Evolutionary conservation across 164 flowering plant genomes (phyloP), one percentile per base, ranked within the genome.

Genomic region (Chimonanthus salicifolius): DNA sequence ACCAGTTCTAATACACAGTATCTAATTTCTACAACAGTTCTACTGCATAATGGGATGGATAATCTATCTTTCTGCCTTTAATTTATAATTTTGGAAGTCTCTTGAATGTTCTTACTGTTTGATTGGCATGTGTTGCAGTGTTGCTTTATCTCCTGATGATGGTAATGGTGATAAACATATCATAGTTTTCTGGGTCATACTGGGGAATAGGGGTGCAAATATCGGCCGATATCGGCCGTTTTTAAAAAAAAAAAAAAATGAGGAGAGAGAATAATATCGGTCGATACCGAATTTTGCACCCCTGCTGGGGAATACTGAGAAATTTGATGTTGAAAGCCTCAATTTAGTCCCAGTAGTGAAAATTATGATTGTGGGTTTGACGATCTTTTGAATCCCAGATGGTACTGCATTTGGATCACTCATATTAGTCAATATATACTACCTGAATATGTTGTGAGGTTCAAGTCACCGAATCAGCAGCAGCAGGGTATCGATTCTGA

Each of bases 361-460:
- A 71, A 77, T 5, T 88, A 76, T 70, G 96, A 91, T 68, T 75
- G 83, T 20, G 96, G 89, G 4, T 83, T 83, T 20, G 94, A 91
- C 69, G 82, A 89, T 75, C 72, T 83, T n/a, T 49, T 48, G 48
- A 84, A 83, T 72, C 90, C 92, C 0, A 85, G 66, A 54, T 79
- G 79, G 78, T 86, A 85, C 80, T 71, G 85, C 5, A 81, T 89
- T 3, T 89, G 94, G 96, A 58, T 71, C 43, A 62, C 77, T 6
- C 80, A 85, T 62, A 82, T 87, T 86, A 87, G 81, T 71, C 80
- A 70, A 16, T 83, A 83, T 62, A 83, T 91, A 62, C 81, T 87
- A 16, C 96, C 93, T 0, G 85, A 83, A 54, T 87, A 73, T 78
- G 79, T 89, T 64, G 84, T 89, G 51, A 88, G 88, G 79, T 89